Evolutionary conservation across 805 yeast species (phyloP).

Genomic region (Saturnispora diversa): DNA sequence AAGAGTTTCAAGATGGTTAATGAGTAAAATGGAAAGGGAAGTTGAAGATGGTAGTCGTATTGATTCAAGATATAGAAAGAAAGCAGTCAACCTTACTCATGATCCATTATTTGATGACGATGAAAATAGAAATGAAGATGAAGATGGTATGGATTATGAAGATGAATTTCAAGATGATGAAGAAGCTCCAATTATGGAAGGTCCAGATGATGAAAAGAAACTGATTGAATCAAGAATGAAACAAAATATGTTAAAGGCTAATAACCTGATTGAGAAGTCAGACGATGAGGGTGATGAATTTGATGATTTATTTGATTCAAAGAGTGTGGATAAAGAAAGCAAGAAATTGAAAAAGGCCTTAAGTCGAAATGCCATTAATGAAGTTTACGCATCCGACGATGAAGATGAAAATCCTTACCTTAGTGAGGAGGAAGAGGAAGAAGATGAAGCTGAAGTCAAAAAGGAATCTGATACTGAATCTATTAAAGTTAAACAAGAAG

Average conservation of each 20-base stretch:
- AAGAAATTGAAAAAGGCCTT: constrained; percentile 75
- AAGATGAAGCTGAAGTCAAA: constrained; percentile 30
- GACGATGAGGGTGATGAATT: constrained; percentile 54
- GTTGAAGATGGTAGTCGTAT: constrained; percentile 47
- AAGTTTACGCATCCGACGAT: constrained; percentile 81
- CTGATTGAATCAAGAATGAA: constrained; percentile 79
- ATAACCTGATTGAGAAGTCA: constrained; percentile 56
- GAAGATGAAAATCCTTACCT: constrained; percentile 67
- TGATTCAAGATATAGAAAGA: constrained; percentile 42
- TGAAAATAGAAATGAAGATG: constrained; percentile 55
- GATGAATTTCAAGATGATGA: constrained; percentile 98
- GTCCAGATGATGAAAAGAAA: constrained; percentile 90
- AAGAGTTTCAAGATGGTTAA: constrained; percentile 85
- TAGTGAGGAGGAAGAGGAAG: constrained; percentile 55
- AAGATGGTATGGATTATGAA: constrained; percentile 85
- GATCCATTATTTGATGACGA: constrained; percentile 25
- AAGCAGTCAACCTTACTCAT: constrained; percentile 32
- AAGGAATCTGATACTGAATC: constrained; percentile 18
- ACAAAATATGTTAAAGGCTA: constrained; percentile 76
- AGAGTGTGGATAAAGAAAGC: constrained; percentile 86
- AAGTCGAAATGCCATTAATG: constrained; percentile 77
- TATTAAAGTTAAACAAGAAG: constrained; percentile 30
- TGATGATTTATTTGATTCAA: constrained; percentile 60
- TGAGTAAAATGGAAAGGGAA: constrained; percentile 75
- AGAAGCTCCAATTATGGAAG: constrained; percentile 96